These are phyloP conservation scores for Mycena filopes DNA, from an alignment of 768 basidiomycete genomes.

Conservation along the genomic window DNA sequence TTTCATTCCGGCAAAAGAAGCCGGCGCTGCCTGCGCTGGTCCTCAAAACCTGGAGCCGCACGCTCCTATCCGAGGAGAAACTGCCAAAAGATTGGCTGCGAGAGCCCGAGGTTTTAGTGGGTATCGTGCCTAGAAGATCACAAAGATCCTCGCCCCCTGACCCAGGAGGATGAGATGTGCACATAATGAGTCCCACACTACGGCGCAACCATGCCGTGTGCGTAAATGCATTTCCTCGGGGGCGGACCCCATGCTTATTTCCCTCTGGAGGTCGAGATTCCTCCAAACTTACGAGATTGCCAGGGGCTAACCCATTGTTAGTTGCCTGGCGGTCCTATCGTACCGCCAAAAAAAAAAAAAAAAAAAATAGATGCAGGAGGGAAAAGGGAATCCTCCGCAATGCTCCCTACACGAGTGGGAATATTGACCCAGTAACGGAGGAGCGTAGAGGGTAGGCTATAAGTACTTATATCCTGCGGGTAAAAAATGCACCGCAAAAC, in stretches of 20 bases:
- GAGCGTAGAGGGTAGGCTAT: too few species aligned
- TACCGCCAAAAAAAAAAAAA: slow-evolving; percentile 25
- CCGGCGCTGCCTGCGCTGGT: not conserved
- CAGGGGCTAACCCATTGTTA: slow-evolving; percentile 10
- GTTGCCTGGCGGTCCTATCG: not conserved
- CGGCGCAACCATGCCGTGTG: slow-evolving; percentile 10
- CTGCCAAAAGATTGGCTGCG: slow-evolving; percentile 24
- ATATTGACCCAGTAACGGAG: too few species aligned
- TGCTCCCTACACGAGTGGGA: too few species aligned
- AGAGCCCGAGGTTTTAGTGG: slow-evolving; percentile 32
- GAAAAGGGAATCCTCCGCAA: too few species aligned
- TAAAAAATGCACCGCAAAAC: too few species aligned
- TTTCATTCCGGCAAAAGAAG: too few species aligned
- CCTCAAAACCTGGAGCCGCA: slow-evolving; percentile 19
- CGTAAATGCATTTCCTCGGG: slow-evolving; percentile 23
- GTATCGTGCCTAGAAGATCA: slow-evolving; percentile 13
- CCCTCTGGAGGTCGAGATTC: not conserved
- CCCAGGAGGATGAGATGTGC: not conserved
- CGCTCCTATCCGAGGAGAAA: not conserved
- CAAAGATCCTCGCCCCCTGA: not conserved
- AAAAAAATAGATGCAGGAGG: too few species aligned
- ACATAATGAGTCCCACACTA: slow-evolving; percentile 15
- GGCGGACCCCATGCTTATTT: not conserved
- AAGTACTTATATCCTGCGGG: too few species aligned
- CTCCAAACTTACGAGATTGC: slow-evolving; percentile 6